Base-by-base conservation (phyloP, 2,329 filamentous ascomycete genomes). In the Cordyceps fumosorosea region DNA sequence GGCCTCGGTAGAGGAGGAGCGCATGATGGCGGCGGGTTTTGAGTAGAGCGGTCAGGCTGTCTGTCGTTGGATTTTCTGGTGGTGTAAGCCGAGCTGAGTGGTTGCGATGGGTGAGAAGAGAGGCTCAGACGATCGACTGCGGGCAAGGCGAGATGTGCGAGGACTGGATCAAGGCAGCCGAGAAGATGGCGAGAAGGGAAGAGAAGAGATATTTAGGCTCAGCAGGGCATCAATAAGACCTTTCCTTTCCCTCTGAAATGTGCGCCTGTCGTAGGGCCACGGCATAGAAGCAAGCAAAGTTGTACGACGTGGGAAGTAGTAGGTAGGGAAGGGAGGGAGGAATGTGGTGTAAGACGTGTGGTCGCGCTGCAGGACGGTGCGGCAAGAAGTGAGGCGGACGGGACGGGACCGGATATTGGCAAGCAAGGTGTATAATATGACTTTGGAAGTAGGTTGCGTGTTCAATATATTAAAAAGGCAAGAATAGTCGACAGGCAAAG, bases 1-100 rank as follows among this genome's bases (percentile, higher is more conserved):
- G 62, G 68, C 63, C 63, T 64, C 62, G 58, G 66, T 63, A 45
- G 68, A 65, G 62, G 62, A 66, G 62, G 68, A 68, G 62, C 68
- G 71, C 67, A 70, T 71, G 71, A 72, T 74, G 47, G 54, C 69
- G 29, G 29, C 5, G 1, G 29, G 37, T 16, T 20, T 34, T 55
- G 50, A 54, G 48, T 11, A 26, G 45, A 32, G 48, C 47, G 47
- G 57, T 60, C 47, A 45, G 37, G 37, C 18, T 20, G 16, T 3
- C 18, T 18, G 48, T 18, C 45, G 58, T 55, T 56, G 62, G 60
- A 47, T 60, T 44, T 48, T 51, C 11, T 16, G 40, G 14, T 44
- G 26, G 58, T 62, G 53, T 57, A 62, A 57, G 60, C 26, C 34
- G 34, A 37, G 34, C 11, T 11, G 5, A 14, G 34, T 29, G 45